Percentiles rank a stretch among this genome's conserved stretches.
These are phyloP conservation scores for Fraxinus pennsylvanica DNA, from an alignment of 257 asterid genomes.

Conservation along the genomic window DNA sequence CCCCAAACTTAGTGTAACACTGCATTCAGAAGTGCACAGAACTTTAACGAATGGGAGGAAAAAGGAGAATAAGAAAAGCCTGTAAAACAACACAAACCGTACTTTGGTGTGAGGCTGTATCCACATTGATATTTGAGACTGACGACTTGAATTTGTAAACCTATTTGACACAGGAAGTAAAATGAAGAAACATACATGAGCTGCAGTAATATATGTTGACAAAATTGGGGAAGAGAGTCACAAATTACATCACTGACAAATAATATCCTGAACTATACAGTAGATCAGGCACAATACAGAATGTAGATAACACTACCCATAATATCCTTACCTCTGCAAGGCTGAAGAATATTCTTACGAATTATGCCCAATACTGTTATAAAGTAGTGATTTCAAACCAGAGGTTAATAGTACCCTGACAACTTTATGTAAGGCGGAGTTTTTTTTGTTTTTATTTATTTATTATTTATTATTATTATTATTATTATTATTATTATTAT, in stretches of 20 bases:
- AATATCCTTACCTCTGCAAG: neutral
- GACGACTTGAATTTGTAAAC: conserved; percentile 70
- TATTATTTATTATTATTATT: too few species aligned
- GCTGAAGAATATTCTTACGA: too few species aligned
- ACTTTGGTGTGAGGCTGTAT: conserved; percentile 89
- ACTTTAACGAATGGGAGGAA: conserved; percentile 19
- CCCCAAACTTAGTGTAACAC: conserved; percentile 92
- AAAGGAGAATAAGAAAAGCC: conserved; percentile 12
- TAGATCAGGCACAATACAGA: conserved; percentile 12
- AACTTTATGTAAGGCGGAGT: too few species aligned
- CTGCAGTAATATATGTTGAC: conserved; percentile 6
- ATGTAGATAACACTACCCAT: neutral
- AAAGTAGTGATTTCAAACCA: too few species aligned
- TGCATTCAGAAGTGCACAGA: conserved; percentile 40
- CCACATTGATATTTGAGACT: conserved; percentile 86
- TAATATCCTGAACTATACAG: conserved; percentile 17
- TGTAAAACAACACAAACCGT: conserved; percentile 37
- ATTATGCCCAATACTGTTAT: too few species aligned
- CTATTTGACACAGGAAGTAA: conserved; percentile 39
- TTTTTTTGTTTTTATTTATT: too few species aligned
- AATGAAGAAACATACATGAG: neutral
- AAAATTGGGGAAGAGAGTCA: conserved; percentile 4
- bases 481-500: too few species aligned
- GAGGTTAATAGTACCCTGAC: too few species aligned
- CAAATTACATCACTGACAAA: conserved; percentile 17